phyloP scores from a whole-genome alignment of 352 stramenopile species.

The Globisporangium nodosum region DNA sequence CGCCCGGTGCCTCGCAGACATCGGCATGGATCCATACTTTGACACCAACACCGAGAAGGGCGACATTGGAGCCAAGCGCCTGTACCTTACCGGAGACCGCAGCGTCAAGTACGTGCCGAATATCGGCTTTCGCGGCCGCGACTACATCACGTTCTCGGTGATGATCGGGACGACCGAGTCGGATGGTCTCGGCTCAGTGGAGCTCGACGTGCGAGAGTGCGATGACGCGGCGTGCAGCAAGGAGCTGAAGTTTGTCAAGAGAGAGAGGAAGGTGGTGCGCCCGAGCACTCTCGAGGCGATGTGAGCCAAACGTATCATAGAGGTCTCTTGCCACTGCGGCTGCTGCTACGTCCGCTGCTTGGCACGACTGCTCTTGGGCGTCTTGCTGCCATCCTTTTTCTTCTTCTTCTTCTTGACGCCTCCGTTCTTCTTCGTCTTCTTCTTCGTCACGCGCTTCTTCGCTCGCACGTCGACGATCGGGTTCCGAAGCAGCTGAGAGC shows the following conservation, averaged over 20 bases:
- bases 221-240: conserved; percentile 31
- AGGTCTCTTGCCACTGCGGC: too few species aligned
- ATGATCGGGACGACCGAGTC: conserved; percentile 36
- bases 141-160: conserved; percentile 60
- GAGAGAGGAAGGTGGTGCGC: background rate
- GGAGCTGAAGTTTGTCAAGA: conserved; percentile 11
- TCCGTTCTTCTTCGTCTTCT: conserved; percentile 39
- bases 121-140: conserved; percentile 34
- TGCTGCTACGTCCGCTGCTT: conserved; percentile 7
- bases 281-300: background rate
- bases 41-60: conserved; percentile 30
- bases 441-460: conserved; percentile 34
- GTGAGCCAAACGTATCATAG: too few species aligned
- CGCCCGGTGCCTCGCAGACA: conserved; percentile 28
- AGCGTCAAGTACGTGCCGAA: conserved; percentile 59
- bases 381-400: conserved; percentile 27
- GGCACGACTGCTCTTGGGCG: conserved; percentile 12
- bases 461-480: conserved; percentile 28
- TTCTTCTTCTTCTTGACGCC: conserved; percentile 29
- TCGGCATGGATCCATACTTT: conserved; percentile 56
- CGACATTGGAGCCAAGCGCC: conserved; percentile 39
- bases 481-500: conserved; percentile 38
- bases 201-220: conserved; percentile 50
- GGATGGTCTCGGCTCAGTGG: conserved; percentile 41
- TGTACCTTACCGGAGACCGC: conserved; percentile 34